Conservation (phyloP, 1,284 basidiomycete species). For the Ceratobasidium sp. region DNA sequence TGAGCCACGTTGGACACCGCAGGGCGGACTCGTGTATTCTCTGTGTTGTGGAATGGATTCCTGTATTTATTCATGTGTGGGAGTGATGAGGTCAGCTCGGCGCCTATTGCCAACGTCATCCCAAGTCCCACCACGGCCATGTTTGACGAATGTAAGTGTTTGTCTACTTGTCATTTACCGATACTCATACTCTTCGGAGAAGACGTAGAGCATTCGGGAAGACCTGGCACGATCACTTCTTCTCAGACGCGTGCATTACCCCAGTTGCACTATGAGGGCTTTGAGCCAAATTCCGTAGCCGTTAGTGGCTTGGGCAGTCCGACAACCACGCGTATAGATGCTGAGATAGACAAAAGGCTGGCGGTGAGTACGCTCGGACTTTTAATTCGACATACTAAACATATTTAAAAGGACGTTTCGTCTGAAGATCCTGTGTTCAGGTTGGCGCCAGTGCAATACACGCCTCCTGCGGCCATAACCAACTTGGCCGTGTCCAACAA, state of each 20-base stretch:
- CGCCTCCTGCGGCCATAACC: constrained; percentile 82
- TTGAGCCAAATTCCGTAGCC: constrained; percentile 77
- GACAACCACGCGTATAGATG: constrained; percentile 32
- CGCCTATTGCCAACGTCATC: constrained; percentile 21
- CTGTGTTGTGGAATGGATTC: constrained; percentile 27
- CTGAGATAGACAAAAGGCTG: constrained; percentile 47
- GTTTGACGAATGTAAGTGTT: constrained; percentile 85
- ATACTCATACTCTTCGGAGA: constrained; percentile 37
- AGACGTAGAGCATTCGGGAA: constrained; percentile 87
- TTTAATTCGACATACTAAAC: constrained; percentile 38
- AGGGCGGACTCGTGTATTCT: constrained; percentile 34
- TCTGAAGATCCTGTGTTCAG: constrained; percentile 79
- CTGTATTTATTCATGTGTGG: constrained; percentile 43
- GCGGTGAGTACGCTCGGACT: constrained; percentile 52
- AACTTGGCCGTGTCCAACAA: constrained; percentile 88
- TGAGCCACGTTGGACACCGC: constrained; percentile 43
- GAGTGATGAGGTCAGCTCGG: constrained; percentile 35
- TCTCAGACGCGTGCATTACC: constrained; percentile 62
- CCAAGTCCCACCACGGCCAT: constrained; percentile 58
- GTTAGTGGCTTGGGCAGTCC: constrained; percentile 44
- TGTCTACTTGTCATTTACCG: constrained; percentile 4
- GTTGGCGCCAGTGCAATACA: constrained; percentile 88
- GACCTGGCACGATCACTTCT: constrained; percentile 62
- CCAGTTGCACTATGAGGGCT: constrained; percentile 84
- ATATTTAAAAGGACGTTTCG: constrained; percentile 23